phyloP scores from a whole-genome alignment of 2,329 filamentous ascomycete species.

The Calonectria pauciramosa region DNA sequence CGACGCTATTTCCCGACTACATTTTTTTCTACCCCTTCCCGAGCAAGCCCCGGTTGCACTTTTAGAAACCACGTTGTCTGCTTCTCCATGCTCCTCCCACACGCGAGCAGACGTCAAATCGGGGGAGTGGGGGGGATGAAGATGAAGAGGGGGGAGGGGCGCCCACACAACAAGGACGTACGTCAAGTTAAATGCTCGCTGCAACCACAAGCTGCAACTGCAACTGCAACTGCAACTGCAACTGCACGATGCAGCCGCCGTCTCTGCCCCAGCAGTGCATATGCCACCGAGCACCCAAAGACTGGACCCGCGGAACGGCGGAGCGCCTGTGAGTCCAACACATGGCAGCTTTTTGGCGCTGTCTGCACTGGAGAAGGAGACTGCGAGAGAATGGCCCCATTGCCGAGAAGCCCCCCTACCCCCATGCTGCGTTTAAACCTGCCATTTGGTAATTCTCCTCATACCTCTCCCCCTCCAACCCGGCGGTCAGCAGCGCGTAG shows the following conservation, averaged over 20 bases:
- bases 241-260: constrained; percentile 12
- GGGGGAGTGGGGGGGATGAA: not conserved
- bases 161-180: not conserved
- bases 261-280: constrained; percentile 19
- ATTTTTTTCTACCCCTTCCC: not conserved
- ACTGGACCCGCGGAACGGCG: not conserved
- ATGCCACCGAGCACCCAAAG: not conserved
- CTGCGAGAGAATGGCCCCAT: constrained; percentile 1
- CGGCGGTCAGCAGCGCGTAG: constrained; percentile 19
- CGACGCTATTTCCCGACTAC: not conserved
- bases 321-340: constrained; percentile 2
- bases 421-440: not conserved
- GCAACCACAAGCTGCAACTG: not conserved
- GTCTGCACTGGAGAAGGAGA: not conserved
- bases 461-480: not conserved
- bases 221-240: constrained; percentile 8
- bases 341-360: not conserved
- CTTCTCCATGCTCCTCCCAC: not conserved
- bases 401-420: not conserved
- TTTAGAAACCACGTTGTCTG: not conserved
- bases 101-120: not conserved
- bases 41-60: not conserved
- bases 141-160: not conserved
- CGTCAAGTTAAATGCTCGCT: not conserved
- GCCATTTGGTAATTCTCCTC: not conserved